These are phyloP conservation scores for Plectosphaerella plurivora DNA, from an alignment of 2,329 filamentous ascomycete genomes.

Conservation along the genomic window DNA sequence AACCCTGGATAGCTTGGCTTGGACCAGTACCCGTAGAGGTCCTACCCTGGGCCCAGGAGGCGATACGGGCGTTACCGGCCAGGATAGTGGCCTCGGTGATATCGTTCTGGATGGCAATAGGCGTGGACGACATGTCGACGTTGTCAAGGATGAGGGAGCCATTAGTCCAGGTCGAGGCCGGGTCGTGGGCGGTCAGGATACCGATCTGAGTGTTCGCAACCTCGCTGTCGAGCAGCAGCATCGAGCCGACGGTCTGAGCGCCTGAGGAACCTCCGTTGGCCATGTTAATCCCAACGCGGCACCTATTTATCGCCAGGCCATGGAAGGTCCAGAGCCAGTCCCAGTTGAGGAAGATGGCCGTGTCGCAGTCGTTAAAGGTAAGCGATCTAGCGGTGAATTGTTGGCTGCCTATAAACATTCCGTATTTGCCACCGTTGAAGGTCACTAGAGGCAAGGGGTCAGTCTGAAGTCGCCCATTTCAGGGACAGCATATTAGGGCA, in stretches of 20 bases:
- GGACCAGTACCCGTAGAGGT: slow-evolving; percentile 51
- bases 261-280: slow-evolving; percentile 52
- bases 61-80: slow-evolving; percentile 62
- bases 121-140: slow-evolving; percentile 70
- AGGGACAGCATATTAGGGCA: too few relatives aligned
- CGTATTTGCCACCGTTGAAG: slow-evolving; percentile 77
- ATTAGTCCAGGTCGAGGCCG: slow-evolving; percentile 61
- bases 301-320: slow-evolving; percentile 68
- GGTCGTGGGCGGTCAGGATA: slow-evolving; percentile 69
- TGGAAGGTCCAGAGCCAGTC: slow-evolving; percentile 86
- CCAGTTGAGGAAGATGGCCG: slow-evolving; percentile 86
- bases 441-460: slow-evolving; percentile 41
- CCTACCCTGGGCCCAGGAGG: slow-evolving; percentile 76
- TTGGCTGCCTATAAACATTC: slow-evolving; percentile 78
- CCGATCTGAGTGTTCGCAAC: slow-evolving; percentile 73
- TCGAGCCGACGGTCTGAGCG: slow-evolving; percentile 75
- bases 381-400: slow-evolving; percentile 84
- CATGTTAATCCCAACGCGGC: slow-evolving; percentile 75
- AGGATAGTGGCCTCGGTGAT: slow-evolving; percentile 58
- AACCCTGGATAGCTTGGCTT: slow-evolving; percentile 55
- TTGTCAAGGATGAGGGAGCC: slow-evolving; percentile 85
- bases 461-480: too few relatives aligned
- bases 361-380: slow-evolving; percentile 76
- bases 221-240: slow-evolving; percentile 76
- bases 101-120: slow-evolving; percentile 59